Conservation (phyloP, 2,329 filamentous ascomycete genomes). For the Trichoderma semiorbis region DNA sequence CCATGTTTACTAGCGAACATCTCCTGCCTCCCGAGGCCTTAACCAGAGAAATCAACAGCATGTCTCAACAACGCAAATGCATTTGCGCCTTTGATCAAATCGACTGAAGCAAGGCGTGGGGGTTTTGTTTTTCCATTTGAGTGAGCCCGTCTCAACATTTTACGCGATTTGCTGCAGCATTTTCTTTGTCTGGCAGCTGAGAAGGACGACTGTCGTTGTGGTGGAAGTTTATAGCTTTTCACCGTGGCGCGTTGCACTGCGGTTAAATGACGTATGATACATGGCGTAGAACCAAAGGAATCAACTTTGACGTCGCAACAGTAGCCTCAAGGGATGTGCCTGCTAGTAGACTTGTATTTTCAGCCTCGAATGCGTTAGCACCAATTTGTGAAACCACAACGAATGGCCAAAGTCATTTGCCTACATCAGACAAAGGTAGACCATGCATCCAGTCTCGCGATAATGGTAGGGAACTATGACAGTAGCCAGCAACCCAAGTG, state of each 20-base stretch:
- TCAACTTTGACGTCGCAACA: not conserved
- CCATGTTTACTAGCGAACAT: slow-evolving; percentile 29
- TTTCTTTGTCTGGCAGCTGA: not conserved
- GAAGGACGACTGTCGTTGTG: not conserved
- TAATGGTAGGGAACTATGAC: not conserved
- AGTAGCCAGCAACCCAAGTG: too few relatives aligned
- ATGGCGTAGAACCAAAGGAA: not conserved
- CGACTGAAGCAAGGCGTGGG: not conserved
- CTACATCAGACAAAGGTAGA: not conserved
- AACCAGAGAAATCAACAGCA: slow-evolving; percentile 26
- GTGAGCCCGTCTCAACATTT: not conserved
- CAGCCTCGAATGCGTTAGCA: not conserved
- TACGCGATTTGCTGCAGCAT: not conserved
- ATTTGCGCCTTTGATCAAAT: not conserved
- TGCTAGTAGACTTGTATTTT: not conserved
- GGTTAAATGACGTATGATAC: not conserved
- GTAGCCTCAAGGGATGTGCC: not conserved
- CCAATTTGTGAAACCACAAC: not conserved
- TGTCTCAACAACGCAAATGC: slow-evolving; percentile 8
- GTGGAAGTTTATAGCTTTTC: not conserved
- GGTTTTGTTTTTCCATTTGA: not conserved
- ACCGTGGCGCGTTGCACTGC: not conserved
- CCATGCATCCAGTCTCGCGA: not conserved
- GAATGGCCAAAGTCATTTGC: not conserved
- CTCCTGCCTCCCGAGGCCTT: slow-evolving; percentile 26